phyloP scores from a whole-genome alignment of 768 basidiomycete genomes.

The Rhizopogon salebrosus region DNA sequence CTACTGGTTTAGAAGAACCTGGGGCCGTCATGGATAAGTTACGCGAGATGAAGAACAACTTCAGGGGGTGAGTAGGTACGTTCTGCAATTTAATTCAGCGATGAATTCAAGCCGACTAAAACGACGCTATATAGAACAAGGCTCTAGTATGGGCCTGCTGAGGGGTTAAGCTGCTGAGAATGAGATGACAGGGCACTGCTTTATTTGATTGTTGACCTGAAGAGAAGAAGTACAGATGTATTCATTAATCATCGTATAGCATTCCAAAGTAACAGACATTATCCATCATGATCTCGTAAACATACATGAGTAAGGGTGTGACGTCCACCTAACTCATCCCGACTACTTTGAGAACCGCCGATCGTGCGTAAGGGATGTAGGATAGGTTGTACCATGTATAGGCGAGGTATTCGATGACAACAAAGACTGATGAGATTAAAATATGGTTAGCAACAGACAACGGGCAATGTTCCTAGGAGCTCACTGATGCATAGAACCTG shows the following conservation, averaged over 20 bases:
- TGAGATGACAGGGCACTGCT: not conserved
- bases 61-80: slow-evolving; percentile 47
- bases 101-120: not conserved
- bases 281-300: slow-evolving; percentile 11
- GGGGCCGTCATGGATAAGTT: slow-evolving; percentile 67
- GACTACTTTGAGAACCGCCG: slow-evolving; percentile 62
- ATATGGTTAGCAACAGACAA: not conserved
- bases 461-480: not conserved
- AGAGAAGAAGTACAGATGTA: not conserved
- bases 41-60: slow-evolving; percentile 82
- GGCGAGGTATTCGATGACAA: slow-evolving; percentile 86
- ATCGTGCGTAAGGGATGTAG: slow-evolving; percentile 89
- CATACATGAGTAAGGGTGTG: not conserved
- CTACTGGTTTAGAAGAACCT: slow-evolving; percentile 38
- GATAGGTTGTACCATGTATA: slow-evolving; percentile 86
- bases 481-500: slow-evolving; percentile 68
- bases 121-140: not conserved
- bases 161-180: no score
- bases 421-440: slow-evolving; percentile 56
- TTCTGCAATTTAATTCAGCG: not conserved
- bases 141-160: not conserved
- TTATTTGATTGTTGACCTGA: not conserved
- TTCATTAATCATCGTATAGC: slow-evolving; percentile 8
- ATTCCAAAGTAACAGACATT: not conserved
- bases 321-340: slow-evolving; percentile 29